Evolutionary conservation across 2,329 filamentous ascomycete species (phyloP).

Genomic region (Botrytis paeoniae): DNA sequence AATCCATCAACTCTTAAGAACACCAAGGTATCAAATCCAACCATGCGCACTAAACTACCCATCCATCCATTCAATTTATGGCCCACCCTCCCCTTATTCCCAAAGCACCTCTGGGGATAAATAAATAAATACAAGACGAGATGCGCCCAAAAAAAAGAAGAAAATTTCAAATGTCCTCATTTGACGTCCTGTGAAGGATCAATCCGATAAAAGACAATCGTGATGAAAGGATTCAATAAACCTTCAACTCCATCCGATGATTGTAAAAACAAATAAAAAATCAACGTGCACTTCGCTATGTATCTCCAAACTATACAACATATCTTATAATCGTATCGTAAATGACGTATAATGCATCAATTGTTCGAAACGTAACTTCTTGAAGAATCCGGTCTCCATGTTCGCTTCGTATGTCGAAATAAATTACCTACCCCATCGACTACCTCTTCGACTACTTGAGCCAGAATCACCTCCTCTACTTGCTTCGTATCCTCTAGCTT

Average conservation of each 20-base stretch:
- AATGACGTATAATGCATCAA: conserved; percentile 33
- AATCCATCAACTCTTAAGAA: conserved; percentile 25
- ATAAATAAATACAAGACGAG: conserved; percentile 15
- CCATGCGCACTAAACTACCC: conserved; percentile 20
- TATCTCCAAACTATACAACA: conserved; percentile 21
- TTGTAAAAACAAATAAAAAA: conserved; percentile 12
- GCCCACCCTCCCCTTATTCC: conserved; percentile 14
- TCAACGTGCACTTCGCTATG: conserved; percentile 23
- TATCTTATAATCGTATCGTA: conserved; percentile 28
- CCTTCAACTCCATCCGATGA: conserved; percentile 22
- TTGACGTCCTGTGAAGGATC: background rate
- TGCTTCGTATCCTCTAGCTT: conserved; percentile 39
- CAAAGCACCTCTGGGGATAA: background rate
- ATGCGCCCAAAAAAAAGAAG: conserved; percentile 17
- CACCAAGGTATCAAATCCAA: conserved; percentile 35
- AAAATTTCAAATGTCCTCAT: background rate
- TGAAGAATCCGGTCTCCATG: conserved; percentile 10
- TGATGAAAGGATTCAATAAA: conserved; percentile 2
- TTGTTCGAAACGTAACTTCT: conserved; percentile 26
- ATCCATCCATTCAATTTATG: conserved; percentile 30
- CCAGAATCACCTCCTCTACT: conserved; percentile 35
- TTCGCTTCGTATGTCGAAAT: conserved; percentile 20
- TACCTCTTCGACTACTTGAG: conserved; percentile 34
- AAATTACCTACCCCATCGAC: conserved; percentile 33
- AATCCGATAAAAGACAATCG: conserved; percentile 19